Evolutionary conservation across 2,329 filamentous ascomycete species (phyloP).

Genomic region (Xylaria sp.): DNA sequence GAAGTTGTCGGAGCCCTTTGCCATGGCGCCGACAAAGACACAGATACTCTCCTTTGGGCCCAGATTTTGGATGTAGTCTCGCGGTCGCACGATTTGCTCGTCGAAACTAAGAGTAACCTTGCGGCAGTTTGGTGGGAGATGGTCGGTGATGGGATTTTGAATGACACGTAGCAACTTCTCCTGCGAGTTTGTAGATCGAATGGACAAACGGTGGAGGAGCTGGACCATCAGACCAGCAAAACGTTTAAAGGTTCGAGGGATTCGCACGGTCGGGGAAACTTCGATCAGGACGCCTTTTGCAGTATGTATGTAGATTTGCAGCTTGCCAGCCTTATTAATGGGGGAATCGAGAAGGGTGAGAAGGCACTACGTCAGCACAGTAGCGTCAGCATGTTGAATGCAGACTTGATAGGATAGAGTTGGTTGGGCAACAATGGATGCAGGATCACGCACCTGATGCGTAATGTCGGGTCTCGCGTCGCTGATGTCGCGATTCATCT

Average conservation of each 20-base stretch:
- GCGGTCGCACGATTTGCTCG: conserved; percentile 83
- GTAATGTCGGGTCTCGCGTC: conserved; percentile 98
- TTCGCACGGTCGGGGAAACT: conserved; percentile 97
- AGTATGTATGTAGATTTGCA: conserved; percentile 99
- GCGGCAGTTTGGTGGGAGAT: conserved; percentile 94
- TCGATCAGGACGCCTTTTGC: conserved; percentile 97
- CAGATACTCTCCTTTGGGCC: conserved; percentile 91
- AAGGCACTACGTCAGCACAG: conserved; percentile 75
- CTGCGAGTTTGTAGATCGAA: conserved; percentile 95
- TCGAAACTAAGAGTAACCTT: conserved; percentile 98
- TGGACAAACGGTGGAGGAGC: conserved; percentile 92
- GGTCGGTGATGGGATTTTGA: conserved; percentile 97
- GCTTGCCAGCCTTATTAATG: conserved; percentile 96
- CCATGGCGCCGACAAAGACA: conserved; percentile 98
- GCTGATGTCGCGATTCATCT: conserved; percentile 99
- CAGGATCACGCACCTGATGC: conserved; percentile 80
- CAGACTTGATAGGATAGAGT: conserved; percentile 42
- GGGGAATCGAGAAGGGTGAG: conserved; percentile 97
- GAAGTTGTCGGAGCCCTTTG: conserved; percentile 95
- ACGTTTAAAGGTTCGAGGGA: conserved; percentile 97
- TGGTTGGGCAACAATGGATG: conserved; percentile 37
- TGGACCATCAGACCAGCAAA: conserved; percentile 99
- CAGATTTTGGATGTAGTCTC: conserved; percentile 87
- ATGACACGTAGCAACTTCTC: conserved; percentile 98
- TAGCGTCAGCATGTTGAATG: conserved; percentile 60